phyloP scores from a whole-genome alignment of 768 basidiomycete genomes.

The Termitomyces sp. region DNA sequence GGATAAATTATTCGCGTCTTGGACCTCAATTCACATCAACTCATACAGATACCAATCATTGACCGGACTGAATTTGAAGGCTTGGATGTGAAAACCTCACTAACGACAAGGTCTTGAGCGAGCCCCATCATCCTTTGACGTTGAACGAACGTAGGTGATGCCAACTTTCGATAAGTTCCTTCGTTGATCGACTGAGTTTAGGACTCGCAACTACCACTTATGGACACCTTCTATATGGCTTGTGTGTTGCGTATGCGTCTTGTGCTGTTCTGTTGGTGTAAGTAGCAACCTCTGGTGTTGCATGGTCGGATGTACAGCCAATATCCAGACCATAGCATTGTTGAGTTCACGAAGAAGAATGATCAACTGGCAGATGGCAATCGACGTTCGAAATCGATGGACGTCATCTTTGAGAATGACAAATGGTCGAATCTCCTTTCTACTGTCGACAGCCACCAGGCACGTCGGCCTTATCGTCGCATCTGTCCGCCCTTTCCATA shows the following conservation, averaged over 20 bases:
- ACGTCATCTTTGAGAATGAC: not conserved
- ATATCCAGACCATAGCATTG: not conserved
- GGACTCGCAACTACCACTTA: not conserved
- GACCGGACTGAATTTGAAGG: not conserved
- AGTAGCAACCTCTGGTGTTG: not conserved
- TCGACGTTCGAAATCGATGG: slow-evolving; percentile 1
- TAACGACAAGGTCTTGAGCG: not conserved
- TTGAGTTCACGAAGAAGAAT: not conserved
- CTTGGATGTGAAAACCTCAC: not conserved
- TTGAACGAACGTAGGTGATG: not conserved
- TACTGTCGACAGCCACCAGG: not conserved
- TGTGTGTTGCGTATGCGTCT: not conserved
- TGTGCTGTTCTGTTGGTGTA: not conserved
- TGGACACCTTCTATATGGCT: not conserved
- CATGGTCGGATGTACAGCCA: not conserved
- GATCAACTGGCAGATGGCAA: slow-evolving; percentile 10
- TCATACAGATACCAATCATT: not conserved
- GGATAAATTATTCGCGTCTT: slow-evolving; percentile 12
- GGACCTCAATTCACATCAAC: not conserved
- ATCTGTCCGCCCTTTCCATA: not conserved
- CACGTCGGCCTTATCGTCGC: not conserved
- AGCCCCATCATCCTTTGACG: not conserved
- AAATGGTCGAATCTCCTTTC: not conserved
- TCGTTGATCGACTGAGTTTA: not conserved
- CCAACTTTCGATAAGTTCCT: not conserved